phyloP scores from a whole-genome alignment of 2,329 filamentous ascomycete species.

The Immersiporthe knoxdaviesiana region DNA sequence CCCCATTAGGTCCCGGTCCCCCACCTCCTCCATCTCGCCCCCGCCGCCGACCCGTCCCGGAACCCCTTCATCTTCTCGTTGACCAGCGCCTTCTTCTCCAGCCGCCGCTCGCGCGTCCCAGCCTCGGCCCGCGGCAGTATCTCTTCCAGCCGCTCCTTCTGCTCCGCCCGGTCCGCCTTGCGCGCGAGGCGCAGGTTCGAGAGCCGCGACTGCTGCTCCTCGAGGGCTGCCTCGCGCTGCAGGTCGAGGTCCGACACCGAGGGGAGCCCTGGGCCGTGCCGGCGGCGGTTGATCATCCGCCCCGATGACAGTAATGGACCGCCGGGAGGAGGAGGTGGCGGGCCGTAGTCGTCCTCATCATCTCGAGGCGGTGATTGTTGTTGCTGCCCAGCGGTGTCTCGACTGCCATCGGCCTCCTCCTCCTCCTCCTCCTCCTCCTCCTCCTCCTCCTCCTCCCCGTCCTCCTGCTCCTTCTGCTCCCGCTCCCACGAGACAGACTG shows the following conservation, averaged over 20 bases:
- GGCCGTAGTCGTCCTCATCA: conserved; percentile 56
- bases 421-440: conserved; percentile 33
- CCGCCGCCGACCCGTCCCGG: conserved; percentile 58
- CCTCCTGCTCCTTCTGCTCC: conserved; percentile 30
- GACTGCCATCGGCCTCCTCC: conserved; percentile 1
- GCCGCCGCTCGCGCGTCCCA: conserved; percentile 77
- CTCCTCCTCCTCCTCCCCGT: conserved; percentile 14
- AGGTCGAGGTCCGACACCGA: conserved; percentile 73
- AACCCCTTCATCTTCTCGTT: conserved; percentile 77
- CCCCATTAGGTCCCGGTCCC: conserved; percentile 79
- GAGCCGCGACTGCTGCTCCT: conserved; percentile 51
- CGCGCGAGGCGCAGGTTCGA: conserved; percentile 64
- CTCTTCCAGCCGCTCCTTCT: conserved; percentile 78
- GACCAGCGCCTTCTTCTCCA: conserved; percentile 81
- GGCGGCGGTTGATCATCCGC: conserved; percentile 39
- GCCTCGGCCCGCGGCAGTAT: conserved; percentile 80
- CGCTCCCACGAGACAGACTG: conserved; percentile 9
- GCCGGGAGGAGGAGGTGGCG: conserved; percentile 50
- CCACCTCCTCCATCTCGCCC: conserved; percentile 55
- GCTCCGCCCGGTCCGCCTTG: conserved; percentile 64
- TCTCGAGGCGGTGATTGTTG: conserved; percentile 8
- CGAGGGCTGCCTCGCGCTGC: conserved; percentile 52
- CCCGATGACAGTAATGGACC: conserved; percentile 39
- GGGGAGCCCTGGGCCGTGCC: conserved; percentile 66
- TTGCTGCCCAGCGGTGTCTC: conserved; percentile 19